These are phyloP conservation scores for Dictyostelium citrinum DNA, from an alignment of 78 protist species.

Conservation along the genomic window DNA sequence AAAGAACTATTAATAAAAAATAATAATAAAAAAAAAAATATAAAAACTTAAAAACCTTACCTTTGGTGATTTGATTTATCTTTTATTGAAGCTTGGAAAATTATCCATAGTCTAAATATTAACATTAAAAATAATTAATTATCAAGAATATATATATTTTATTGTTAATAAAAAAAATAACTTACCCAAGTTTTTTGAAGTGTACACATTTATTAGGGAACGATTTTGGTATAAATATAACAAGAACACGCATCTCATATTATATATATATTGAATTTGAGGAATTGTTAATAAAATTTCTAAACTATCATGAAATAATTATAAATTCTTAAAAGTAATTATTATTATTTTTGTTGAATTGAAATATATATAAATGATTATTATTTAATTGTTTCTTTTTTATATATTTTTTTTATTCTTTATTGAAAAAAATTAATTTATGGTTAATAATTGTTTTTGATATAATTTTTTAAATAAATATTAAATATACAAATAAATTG, in stretches of 20 bases:
- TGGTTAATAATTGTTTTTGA: not conserved
- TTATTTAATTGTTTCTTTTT: no score
- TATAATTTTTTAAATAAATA: not conserved
- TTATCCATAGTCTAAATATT: conserved; percentile 30
- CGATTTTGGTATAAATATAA: conserved; percentile 15
- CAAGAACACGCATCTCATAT: conserved; percentile 46
- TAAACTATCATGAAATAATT: not conserved
- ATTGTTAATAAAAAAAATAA: not conserved
- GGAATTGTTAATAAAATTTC: not conserved
- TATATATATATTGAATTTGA: not conserved
- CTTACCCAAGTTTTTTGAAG: conserved; percentile 26
- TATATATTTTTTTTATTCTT: not conserved
- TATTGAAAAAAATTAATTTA: not conserved
- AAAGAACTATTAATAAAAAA: no score
- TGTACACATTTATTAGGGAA: conserved; percentile 28
- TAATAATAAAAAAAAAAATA: no score
- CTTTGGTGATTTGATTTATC: not conserved
- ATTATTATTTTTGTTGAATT: not conserved
- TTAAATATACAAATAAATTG: not conserved
- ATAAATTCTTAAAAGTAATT: not conserved
- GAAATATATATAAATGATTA: no score
- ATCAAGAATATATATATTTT: no score
- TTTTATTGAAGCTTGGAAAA: not conserved
- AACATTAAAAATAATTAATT: no score
- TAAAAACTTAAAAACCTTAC: not conserved